Evolutionary conservation across 2,329 filamentous ascomycete genomes (phyloP).

Genomic region (Penicillium sp.): DNA sequence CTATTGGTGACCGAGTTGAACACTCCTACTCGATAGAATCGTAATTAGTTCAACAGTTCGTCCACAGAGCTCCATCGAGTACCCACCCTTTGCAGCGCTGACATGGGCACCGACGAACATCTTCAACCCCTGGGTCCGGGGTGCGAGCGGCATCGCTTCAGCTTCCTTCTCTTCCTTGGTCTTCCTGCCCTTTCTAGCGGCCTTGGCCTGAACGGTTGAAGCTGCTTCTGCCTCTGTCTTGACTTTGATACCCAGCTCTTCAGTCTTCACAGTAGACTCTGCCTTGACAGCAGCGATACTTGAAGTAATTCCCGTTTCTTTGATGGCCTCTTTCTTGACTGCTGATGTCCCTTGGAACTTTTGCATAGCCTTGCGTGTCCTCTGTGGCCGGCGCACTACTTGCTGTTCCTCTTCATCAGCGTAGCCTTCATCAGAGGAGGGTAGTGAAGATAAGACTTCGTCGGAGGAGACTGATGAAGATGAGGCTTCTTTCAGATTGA

Average conservation of each 20-base stretch:
- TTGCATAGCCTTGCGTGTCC: conserved; percentile 8
- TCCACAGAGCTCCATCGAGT: not conserved
- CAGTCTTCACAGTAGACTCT: conserved; percentile 1
- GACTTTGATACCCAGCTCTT: conserved; percentile 12
- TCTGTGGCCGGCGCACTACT: conserved; percentile 7
- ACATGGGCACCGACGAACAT: conserved; percentile 94
- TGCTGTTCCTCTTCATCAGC: conserved; percentile 19
- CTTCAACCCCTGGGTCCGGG: conserved; percentile 69
- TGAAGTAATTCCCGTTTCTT: conserved; percentile 1
- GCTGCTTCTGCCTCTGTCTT: conserved; percentile 18
- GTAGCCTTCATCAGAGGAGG: conserved; percentile 6
- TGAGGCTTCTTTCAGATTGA: conserved; percentile 22
- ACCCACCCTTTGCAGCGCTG: conserved; percentile 78
- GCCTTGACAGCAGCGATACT: not conserved
- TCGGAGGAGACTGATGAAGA: not conserved
- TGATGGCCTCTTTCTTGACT: conserved; percentile 19
- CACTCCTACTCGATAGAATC: conserved; percentile 60
- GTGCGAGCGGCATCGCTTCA: conserved; percentile 63
- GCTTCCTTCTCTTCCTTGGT: conserved; percentile 59
- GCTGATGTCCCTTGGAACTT: conserved; percentile 5
- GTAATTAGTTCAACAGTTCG: conserved; percentile 2
- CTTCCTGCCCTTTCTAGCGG: conserved; percentile 53
- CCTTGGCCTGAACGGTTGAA: conserved; percentile 55
- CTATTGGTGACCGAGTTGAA: conserved; percentile 84
- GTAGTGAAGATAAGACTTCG: too few species aligned